A percentile compares a stretch with the other conserved stretches of the same genome.
Evolutionary conservation across 169 alveolate species (phyloP).

Genomic region (Eimeria praecox): DNA sequence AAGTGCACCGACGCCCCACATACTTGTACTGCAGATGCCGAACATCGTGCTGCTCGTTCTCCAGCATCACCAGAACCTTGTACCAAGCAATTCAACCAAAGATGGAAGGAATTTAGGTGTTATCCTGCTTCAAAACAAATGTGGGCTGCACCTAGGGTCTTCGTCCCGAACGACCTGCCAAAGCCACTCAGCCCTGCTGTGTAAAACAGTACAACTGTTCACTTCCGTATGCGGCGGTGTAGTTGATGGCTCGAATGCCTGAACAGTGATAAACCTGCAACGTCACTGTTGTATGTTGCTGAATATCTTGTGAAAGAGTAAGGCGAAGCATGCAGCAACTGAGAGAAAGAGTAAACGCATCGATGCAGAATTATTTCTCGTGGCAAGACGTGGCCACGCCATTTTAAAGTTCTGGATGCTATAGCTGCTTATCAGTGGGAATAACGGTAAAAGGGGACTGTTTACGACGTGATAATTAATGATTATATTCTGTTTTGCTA

Average conservation of each 20-base stretch:
- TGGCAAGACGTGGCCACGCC: background rate
- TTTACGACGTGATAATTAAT: background rate
- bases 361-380: background rate
- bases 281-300: background rate
- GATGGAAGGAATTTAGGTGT: constrained; percentile 55
- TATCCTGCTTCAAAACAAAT: constrained; percentile 60
- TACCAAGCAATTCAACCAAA: constrained; percentile 33
- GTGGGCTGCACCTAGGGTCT: constrained; percentile 77
- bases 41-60: background rate
- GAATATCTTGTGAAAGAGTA: background rate
- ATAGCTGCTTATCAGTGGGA: background rate
- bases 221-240: background rate
- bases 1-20: constrained; percentile 43
- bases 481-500: background rate
- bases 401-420: background rate
- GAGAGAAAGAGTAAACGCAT: background rate
- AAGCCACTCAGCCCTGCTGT: constrained; percentile 48
- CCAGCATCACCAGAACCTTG: background rate
- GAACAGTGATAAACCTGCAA: background rate
- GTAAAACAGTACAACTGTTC: background rate
- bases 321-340: background rate
- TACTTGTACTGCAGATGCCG: background rate
- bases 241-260: background rate
- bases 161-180: constrained; percentile 50
- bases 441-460: background rate